Evolutionary conservation across 2,329 filamentous ascomycete species (phyloP), one percentile per base, ranked within the genome.

Genomic region (Alternaria dauci): DNA sequence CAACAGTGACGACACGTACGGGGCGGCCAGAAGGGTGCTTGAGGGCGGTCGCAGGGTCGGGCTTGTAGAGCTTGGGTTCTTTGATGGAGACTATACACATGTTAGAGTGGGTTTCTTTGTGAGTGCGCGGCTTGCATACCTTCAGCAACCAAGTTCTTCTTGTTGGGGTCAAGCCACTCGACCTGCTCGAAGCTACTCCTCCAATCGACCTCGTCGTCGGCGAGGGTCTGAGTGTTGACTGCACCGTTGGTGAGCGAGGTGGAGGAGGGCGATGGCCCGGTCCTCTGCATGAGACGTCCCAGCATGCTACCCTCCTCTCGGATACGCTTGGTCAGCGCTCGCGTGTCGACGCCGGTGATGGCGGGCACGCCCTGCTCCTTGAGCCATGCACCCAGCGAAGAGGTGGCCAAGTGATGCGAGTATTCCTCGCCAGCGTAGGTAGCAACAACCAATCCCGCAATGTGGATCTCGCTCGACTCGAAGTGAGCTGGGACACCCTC

Each of bases 291-390:
- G 86, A 99, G 87, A 69, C 92, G 91, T 63, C 94, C 95, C 52
- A 98, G 89, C 93, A 98, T 97, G 84, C 93, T 97, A 76, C 95
- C 95, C 80, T 97, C 89, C 74, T 96, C 87, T 71, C 95, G 88
- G 71, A 99, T 97, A 76, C 90, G 91, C 86, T 98, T 97, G 52
- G 95, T 99, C 78, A 99, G 83, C 57, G 92, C 90, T 77, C 95
- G 87, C 44, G 95, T 99, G 82, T 99, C 95, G 62, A 99, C 90
- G 59, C 93, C 95, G 76, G 95, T 95, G 79, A 99, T 93, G 73
- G 94, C 95, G 41, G 95, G 95, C 56, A 99, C 86, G 61, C 89
- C 92, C 81, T 98, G 92, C 81, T 98, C 93, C 84, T 97, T 97
- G 74, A 99, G 86, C 95, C 95, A 99, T 78, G 91, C 86, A 62